These are phyloP conservation scores for Coemansia sp. DNA, from an alignment of 192 early-diverging fungal genomes.

Conservation along the genomic window DNA sequence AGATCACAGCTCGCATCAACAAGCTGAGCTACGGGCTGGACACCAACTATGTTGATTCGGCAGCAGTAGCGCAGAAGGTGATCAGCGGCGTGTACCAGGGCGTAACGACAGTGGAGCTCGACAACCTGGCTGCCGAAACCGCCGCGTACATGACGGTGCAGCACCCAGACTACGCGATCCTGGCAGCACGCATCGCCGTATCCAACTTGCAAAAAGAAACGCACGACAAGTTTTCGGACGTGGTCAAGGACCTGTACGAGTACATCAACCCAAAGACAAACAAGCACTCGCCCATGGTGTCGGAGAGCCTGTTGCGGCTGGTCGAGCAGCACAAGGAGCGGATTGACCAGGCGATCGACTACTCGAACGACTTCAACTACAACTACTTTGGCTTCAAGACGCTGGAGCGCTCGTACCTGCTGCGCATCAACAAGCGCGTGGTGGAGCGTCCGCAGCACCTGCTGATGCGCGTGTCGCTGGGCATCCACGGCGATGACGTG, in stretches of 20 bases:
- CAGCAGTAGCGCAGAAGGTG: conserved; percentile 89
- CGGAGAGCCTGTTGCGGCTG: conserved; percentile 65
- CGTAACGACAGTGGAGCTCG: conserved; percentile 93
- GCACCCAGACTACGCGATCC: conserved; percentile 94
- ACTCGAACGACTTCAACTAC: conserved; percentile 96
- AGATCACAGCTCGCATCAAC: conserved; percentile 86
- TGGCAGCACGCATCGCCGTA: conserved; percentile 93
- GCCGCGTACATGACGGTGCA: conserved; percentile 82
- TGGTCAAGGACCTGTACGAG: conserved; percentile 79
- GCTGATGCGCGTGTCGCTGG: conserved; percentile 97
- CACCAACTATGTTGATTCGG: conserved; percentile 86
- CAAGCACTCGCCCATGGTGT: conserved; percentile 89
- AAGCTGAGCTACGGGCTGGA: conserved; percentile 95
- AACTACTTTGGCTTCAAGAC: conserved; percentile 99
- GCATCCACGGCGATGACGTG: conserved; percentile 92
- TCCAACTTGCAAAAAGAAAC: conserved; percentile 92
- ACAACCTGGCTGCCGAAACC: conserved; percentile 96
- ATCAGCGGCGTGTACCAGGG: conserved; percentile 95
- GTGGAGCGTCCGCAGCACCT: conserved; percentile 97
- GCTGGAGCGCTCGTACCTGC: conserved; percentile 91
- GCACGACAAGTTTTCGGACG: conserved; percentile 75
- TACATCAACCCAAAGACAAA: conserved; percentile 89
- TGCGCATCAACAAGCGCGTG: conserved; percentile 81
- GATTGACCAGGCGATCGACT: conserved; percentile 94
- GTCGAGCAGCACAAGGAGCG: conserved; percentile 73